Conservation (phyloP, 371 early-diverging fungal genomes). For the Mortierella sp. region DNA sequence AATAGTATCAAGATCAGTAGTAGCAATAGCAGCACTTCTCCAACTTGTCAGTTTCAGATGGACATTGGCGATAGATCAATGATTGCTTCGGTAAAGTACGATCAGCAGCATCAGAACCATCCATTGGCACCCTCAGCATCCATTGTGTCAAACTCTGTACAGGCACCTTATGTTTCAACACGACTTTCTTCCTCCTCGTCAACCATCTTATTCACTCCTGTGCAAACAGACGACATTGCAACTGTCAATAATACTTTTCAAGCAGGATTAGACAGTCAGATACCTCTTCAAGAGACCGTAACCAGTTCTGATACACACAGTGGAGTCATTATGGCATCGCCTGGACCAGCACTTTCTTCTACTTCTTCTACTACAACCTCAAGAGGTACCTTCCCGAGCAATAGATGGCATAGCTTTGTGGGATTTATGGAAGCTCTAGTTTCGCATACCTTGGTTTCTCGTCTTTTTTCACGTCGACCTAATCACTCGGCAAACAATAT, state of each 20-base stretch:
- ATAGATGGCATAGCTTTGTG: constrained; percentile 19
- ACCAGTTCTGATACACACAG: constrained; percentile 22
- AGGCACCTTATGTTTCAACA: not conserved
- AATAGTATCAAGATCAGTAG: not conserved
- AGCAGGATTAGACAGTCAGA: not conserved
- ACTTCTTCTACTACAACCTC: not conserved
- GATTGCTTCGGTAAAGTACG: not conserved
- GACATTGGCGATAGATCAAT: not conserved
- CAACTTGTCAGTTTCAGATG: not conserved
- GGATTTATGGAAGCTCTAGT: constrained; percentile 16
- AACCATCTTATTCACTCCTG: no score
- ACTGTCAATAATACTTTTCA: not conserved
- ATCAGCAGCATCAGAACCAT: not conserved
- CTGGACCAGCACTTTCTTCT: constrained; percentile 27
- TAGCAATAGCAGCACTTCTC: not conserved
- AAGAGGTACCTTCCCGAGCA: not conserved
- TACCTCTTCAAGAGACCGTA: not conserved
- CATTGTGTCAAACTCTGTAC: not conserved
- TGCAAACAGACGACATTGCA: not conserved
- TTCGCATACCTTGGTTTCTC: constrained; percentile 39
- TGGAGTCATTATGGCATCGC: constrained; percentile 37
- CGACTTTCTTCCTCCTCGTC: not conserved
- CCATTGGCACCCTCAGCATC: not conserved
- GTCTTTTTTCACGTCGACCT: constrained; percentile 37
- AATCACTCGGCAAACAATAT: constrained; percentile 18